Conservation (phyloP, 345 rosid genomes). For the Moricandia arvensis region DNA sequence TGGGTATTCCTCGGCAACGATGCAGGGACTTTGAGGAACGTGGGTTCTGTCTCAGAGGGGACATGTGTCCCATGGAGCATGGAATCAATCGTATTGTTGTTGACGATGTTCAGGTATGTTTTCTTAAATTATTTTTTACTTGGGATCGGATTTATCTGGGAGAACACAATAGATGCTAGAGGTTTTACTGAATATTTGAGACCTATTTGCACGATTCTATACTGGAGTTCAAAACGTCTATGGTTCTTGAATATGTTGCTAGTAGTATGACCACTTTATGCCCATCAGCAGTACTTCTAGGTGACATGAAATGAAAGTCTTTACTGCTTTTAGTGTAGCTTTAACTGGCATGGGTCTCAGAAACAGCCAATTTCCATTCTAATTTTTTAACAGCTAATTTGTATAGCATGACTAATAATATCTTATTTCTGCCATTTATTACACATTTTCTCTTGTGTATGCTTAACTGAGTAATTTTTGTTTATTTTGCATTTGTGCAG, state of each 20-base stretch:
- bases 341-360: constrained; percentile 14
- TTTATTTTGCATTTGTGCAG: constrained; percentile 55
- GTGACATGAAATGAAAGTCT: background rate
- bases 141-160: background rate
- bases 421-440: background rate
- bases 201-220: constrained; percentile 9
- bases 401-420: constrained; percentile 9
- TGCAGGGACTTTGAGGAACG: constrained; percentile 99
- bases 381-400: background rate
- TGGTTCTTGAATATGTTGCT: constrained; percentile 4
- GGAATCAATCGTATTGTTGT: constrained; percentile 96
- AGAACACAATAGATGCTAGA: background rate
- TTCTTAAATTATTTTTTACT: background rate
- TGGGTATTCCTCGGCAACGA: constrained; percentile 75
- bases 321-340: background rate
- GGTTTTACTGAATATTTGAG: constrained; percentile 9
- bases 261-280: constrained; percentile 8
- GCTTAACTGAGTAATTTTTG: constrained; percentile 26
- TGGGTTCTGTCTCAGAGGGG: constrained; percentile 97
- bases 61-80: constrained; percentile 99
- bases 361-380: background rate
- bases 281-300: background rate
- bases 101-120: constrained; percentile 92
- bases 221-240: background rate
- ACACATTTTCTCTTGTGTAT: background rate